phyloP scores from a whole-genome alignment of 108 stramenopile genomes.

The Cyclostephanos tholiformis region DNA sequence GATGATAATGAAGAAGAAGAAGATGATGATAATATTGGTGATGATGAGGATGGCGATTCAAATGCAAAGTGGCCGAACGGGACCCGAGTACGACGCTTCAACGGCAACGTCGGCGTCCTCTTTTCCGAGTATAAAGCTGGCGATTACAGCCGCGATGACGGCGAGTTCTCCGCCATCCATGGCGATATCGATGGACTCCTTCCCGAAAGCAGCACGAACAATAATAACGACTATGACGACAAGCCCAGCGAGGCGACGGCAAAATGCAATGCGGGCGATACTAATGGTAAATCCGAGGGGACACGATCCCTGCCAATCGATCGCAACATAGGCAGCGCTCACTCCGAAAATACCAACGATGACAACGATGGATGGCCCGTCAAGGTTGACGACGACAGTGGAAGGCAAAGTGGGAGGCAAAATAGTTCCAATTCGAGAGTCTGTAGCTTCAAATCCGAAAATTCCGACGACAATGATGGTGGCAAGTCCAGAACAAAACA shows the following conservation, averaged over 20 bases:
- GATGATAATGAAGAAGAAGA: neutral
- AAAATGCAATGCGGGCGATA: neutral
- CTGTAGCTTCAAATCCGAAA: neutral
- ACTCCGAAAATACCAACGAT: neutral
- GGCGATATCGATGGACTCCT: too few species aligned
- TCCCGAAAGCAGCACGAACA: too few species aligned
- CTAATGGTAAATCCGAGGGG: constrained; percentile 3
- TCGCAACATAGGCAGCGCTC: constrained; percentile 8
- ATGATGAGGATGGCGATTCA: too few species aligned
- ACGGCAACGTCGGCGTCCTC: neutral
- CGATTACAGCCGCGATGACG: too few species aligned
- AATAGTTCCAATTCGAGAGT: neutral
- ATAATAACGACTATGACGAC: neutral
- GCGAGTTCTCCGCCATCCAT: too few species aligned
- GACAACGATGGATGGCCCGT: neutral
- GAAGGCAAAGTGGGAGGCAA: neutral
- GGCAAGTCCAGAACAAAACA: neutral
- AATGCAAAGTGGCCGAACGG: neutral
- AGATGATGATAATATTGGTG: too few species aligned
- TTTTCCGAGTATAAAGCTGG: neutral
- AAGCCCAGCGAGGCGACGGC: neutral
- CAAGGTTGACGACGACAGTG: neutral
- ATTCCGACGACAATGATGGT: neutral
- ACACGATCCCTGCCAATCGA: constrained; percentile 1
- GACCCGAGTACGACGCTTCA: neutral